These are phyloP conservation scores for Podaxis sp. DNA, from an alignment of 768 basidiomycete genomes.

Conservation along the genomic window DNA sequence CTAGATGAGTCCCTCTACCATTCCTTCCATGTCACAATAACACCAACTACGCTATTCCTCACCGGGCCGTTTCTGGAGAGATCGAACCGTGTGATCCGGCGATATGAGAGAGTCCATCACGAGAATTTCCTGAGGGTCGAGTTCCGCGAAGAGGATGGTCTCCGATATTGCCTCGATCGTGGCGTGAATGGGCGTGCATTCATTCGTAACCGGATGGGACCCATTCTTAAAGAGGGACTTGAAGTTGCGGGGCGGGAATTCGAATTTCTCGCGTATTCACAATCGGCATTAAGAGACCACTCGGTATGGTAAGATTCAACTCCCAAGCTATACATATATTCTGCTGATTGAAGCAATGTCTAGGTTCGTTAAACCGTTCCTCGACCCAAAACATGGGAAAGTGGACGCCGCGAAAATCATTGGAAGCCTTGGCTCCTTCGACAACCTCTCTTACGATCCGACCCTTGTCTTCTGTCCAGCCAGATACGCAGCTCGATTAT, in stretches of 20 bases:
- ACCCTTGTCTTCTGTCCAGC: conserved; percentile 57
- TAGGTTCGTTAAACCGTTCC: conserved; percentile 65
- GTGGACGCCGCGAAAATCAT: conserved; percentile 53
- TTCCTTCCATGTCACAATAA: conserved; percentile 35
- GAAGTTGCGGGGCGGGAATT: conserved; percentile 53
- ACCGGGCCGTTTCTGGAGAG: conserved; percentile 58
- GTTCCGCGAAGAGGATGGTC: conserved; percentile 57
- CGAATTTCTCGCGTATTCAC: conserved; percentile 68
- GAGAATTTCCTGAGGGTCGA: conserved; percentile 62
- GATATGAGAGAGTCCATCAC: conserved; percentile 42
- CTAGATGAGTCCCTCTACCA: conserved; percentile 29
- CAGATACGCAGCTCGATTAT: conserved; percentile 67
- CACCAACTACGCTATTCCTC: conserved; percentile 53
- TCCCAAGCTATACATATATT: background rate
- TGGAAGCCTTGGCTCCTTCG: conserved; percentile 50
- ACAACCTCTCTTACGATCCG: conserved; percentile 41
- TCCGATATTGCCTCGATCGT: conserved; percentile 54
- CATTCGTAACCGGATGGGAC: conserved; percentile 45
- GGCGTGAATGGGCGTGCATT: conserved; percentile 55
- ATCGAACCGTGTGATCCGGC: conserved; percentile 61
- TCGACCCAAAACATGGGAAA: conserved; percentile 24
- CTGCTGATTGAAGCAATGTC: background rate
- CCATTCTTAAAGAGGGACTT: conserved; percentile 43
- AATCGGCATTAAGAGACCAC: conserved; percentile 66
- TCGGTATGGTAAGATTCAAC: conserved; percentile 44